A percentile compares a stretch with the other conserved stretches of the same genome.
Evolutionary conservation across 2,329 filamentous ascomycete species (phyloP).

Genomic region (Penicillium corylophilum): DNA sequence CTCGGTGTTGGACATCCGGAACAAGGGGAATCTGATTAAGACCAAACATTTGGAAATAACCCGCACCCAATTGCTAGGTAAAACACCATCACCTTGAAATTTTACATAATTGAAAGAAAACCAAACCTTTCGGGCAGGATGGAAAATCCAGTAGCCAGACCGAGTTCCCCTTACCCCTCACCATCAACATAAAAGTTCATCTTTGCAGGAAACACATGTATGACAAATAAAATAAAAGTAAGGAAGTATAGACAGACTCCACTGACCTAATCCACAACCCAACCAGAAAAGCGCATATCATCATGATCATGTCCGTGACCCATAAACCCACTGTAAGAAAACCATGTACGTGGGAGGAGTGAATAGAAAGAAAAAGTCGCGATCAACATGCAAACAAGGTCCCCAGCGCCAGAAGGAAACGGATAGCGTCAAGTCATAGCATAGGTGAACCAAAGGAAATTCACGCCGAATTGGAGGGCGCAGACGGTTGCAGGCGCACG

Average conservation of each 20-base stretch:
- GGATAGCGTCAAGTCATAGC: constrained; percentile 2
- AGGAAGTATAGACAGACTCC: neutral
- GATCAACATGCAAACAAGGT: neutral
- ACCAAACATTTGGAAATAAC: too few relatives aligned
- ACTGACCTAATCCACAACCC: neutral
- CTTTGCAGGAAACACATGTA: neutral
- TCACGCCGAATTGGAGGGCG: neutral
- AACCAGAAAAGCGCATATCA: neutral
- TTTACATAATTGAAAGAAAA: neutral
- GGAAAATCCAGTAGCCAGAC: neutral
- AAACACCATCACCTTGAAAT: neutral
- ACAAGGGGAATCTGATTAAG: too few relatives aligned
- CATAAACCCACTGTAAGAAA: neutral
- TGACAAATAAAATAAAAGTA: neutral
- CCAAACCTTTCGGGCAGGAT: neutral
- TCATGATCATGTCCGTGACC: constrained; percentile 1
- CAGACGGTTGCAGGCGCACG: constrained; percentile 80
- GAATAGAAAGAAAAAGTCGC: constrained; percentile 2
- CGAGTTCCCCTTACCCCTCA: neutral
- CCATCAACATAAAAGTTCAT: neutral
- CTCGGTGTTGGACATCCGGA: too few relatives aligned
- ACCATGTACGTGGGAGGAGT: constrained; percentile 6
- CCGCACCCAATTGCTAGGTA: neutral
- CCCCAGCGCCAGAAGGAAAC: constrained; percentile 2
- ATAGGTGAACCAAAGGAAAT: neutral